Conservation (phyloP, 352 stramenopile species). For the Globisporangium nunn region DNA sequence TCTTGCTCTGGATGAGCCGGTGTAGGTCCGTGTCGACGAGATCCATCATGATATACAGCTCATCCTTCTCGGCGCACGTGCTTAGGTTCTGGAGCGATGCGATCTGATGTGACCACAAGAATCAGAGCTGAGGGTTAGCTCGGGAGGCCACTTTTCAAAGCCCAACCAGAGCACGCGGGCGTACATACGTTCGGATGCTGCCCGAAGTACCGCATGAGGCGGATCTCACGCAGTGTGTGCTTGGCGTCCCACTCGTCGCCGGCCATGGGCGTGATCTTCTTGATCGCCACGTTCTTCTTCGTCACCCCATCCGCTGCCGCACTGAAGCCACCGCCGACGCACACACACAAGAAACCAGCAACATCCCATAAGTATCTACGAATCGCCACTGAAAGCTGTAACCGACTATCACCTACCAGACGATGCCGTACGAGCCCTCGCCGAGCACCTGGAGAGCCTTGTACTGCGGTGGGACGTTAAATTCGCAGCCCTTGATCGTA, state of each 20-base stretch:
- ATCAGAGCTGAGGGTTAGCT: too few relatives aligned
- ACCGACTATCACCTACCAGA: constrained; percentile 31
- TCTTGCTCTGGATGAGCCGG: constrained; percentile 78
- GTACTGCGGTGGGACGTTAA: constrained; percentile 80
- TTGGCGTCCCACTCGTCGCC: constrained; percentile 78
- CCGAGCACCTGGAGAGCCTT: constrained; percentile 82
- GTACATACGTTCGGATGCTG: constrained; percentile 71
- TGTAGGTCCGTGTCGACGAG: constrained; percentile 93
- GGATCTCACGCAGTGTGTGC: constrained; percentile 84
- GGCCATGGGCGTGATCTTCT: constrained; percentile 87
- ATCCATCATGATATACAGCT: constrained; percentile 95
- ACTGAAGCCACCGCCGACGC: constrained; percentile 28
- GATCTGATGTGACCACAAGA: constrained; percentile 32
- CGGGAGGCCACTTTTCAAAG: too few relatives aligned
- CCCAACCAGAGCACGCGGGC: too few relatives aligned
- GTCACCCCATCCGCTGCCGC: constrained; percentile 44
- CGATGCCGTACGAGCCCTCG: constrained; percentile 91
- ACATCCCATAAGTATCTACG: too few relatives aligned
- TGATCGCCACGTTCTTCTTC: constrained; percentile 81
- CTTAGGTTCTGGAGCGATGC: constrained; percentile 80
- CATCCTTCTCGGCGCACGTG: constrained; percentile 85
- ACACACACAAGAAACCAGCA: too few relatives aligned
- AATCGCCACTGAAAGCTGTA: too few relatives aligned
- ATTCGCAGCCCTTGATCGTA: constrained; percentile 76
- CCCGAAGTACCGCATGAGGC: constrained; percentile 81